Conservation (phyloP, 1,284 basidiomycete species). For the Heliocybe sulcata region DNA sequence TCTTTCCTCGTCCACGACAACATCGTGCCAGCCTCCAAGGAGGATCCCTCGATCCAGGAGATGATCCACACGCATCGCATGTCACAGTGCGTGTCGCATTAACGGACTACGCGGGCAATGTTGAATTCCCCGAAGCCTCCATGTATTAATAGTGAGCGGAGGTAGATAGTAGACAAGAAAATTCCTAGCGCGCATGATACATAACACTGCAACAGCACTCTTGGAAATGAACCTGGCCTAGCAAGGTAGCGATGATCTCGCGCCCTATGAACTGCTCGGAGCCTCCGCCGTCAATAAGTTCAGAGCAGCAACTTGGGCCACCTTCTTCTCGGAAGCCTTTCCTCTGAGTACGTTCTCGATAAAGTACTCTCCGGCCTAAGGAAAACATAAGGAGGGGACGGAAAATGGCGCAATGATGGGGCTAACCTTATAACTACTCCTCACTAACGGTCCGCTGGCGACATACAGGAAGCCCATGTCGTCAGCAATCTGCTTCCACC, state of each 20-base stretch:
- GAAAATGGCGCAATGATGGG: slow-evolving; percentile 2
- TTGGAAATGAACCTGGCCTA: too few relatives aligned
- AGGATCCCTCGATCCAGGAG: too few relatives aligned
- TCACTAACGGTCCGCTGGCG: slow-evolving; percentile 91
- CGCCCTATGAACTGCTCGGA: not conserved
- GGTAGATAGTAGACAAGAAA: not conserved
- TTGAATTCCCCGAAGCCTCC: too few relatives aligned
- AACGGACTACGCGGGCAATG: too few relatives aligned
- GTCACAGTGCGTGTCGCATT: too few relatives aligned
- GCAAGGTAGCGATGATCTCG: not conserved
- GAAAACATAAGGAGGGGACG: not conserved
- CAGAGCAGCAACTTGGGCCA: slow-evolving; percentile 8
- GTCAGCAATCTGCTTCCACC: slow-evolving; percentile 88
- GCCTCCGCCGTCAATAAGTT: not conserved
- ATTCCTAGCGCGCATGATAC: not conserved
- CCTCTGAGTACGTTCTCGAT: slow-evolving; percentile 83
- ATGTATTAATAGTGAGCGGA: too few relatives aligned
- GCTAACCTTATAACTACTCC: slow-evolving; percentile 92
- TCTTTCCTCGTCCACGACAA: too few relatives aligned
- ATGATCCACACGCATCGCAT: too few relatives aligned
- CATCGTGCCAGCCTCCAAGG: too few relatives aligned
- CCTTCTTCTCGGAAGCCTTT: slow-evolving; percentile 39
- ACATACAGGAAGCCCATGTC: slow-evolving; percentile 96
- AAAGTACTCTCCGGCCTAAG: slow-evolving; percentile 85
- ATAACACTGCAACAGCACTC: too few relatives aligned